Base-by-base conservation (phyloP, 768 basidiomycete genomes). In the Brasilioporus rufonigricans region DNA sequence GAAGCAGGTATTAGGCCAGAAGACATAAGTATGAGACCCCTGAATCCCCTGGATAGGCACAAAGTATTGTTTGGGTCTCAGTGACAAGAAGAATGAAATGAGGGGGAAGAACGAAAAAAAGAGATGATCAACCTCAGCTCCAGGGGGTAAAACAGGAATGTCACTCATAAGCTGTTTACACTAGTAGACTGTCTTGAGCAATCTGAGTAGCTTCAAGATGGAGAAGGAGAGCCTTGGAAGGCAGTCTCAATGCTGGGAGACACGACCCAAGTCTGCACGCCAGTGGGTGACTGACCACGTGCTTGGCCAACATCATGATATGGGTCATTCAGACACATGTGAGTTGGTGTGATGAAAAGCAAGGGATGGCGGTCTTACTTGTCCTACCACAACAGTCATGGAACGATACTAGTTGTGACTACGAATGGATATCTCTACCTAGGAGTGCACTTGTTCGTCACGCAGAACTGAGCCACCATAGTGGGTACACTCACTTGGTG, bases 381-480 rank as follows among this genome's bases (percentile, higher is more conserved):
- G 82, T 38, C 86, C 84, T 18, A 93, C 76, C 31, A 93, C 82
- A 31, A 93, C 82, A 5, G 89, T 84, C 66, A 84, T 81, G 77
- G 4, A 93, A 73, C 2, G 87, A 84, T 1, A 87, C 83, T 45
- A 80, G 76, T 63, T 83, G 77, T 2, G 87, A 87, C 91, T 90
- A 93, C 1, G 87, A 83, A 68, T 93, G 92, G 4, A 93, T 81
- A 57, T n/a, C n/a, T n/a, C n/a, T n/a, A n/a, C n/a, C n/a, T n/a
- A n/a, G n/a, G n/a, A n/a, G n/a, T n/a, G n/a, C n/a, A n/a, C n/a
- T n/a, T n/a, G n/a, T n/a, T n/a, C n/a, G n/a, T n/a, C n/a, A n/a
- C n/a, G n/a, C n/a, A n/a, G n/a, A n/a, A n/a, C n/a, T n/a, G n/a
- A n/a, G n/a, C n/a, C n/a, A n/a, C n/a, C n/a, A n/a, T n/a, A n/a